Base-by-base conservation (phyloP, 179 eudicot species). In the Vitellaria paradoxa region DNA sequence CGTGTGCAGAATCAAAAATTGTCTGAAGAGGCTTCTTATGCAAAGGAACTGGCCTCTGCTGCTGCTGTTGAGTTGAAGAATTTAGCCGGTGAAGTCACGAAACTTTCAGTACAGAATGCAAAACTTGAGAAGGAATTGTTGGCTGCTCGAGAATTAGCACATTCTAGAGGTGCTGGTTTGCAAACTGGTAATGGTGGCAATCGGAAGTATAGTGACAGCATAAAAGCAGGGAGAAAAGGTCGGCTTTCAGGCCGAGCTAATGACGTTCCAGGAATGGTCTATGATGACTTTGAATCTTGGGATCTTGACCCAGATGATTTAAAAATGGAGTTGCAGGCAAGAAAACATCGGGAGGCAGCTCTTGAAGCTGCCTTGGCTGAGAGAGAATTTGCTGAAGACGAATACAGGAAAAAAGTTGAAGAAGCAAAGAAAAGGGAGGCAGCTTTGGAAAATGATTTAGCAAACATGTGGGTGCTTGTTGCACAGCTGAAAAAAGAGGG, bases 391-490 rank as follows among this genome's bases (percentile, higher is more conserved):
- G 61, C 84, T 23, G 99, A 94, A 85, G 92, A 88, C 69, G 98
- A 92, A 78, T 92, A 84, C 76, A 78, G 89, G 81, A 92, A 85
- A 81, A 94, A 84, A 82, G 78, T 83, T 79, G 99, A 92, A 79
- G 99, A 94, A 81, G 91, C 92, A 26, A 94, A 89, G 91, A 91
- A 80, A 79, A 85, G 90, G 62, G 98, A 97, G 84, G 86, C 89
- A 20, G 86, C 92, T 74, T 84, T 97, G 73, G 99, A 97, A 85
- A 97, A 92, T 79, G 99, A 94, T 86, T 83, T 97, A 71, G 98
- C 99, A 47, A 92, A 92, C 79, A 97, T 94, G 98, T 97, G 99
- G 99, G 94, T 94, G 83, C 97, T 97, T 79, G 99, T 97, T 75
- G 98, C 99, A 59, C 93, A 92, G 89, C 79, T 97, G 77, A 97